Evolutionary conservation across 495 filamentous ascomycete species (phyloP).

Genomic region (Tuber indicum): DNA sequence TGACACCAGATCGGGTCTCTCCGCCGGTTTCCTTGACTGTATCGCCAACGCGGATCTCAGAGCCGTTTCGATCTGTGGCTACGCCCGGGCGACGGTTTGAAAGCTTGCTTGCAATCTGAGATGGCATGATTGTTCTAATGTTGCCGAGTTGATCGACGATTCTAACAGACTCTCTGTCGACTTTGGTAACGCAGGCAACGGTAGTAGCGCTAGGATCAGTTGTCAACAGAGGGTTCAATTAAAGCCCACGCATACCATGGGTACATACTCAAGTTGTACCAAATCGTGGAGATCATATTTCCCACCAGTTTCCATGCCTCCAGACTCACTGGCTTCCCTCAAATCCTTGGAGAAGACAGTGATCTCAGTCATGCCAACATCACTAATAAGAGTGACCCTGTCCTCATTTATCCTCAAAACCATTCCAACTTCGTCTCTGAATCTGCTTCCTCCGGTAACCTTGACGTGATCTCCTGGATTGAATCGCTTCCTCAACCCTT

Average conservation of each 20-base stretch:
- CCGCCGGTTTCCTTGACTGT: constrained; percentile 84
- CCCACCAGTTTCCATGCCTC: constrained; percentile 67
- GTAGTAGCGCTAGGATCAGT: constrained; percentile 57
- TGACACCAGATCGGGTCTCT: constrained; percentile 75
- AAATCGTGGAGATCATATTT: constrained; percentile 89
- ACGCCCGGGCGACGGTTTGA: constrained; percentile 71
- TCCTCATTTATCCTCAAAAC: constrained; percentile 88
- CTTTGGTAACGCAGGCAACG: constrained; percentile 87
- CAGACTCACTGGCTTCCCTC: constrained; percentile 82
- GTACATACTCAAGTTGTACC: constrained; percentile 77
- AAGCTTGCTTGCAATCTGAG: constrained; percentile 82
- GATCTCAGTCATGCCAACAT: constrained; percentile 84
- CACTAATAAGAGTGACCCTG: constrained; percentile 81
- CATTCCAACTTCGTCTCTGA: constrained; percentile 90
- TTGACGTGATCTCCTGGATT: constrained; percentile 94
- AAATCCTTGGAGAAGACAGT: constrained; percentile 98
- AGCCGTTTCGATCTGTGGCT: constrained; percentile 86
- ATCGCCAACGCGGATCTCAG: constrained; percentile 85
- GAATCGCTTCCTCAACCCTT: constrained; percentile 89
- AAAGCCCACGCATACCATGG: neutral
- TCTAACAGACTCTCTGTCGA: constrained; percentile 84
- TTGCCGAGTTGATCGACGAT: constrained; percentile 87
- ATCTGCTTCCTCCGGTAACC: constrained; percentile 91
- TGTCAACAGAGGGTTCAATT: constrained; percentile 42
- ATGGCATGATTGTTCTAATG: constrained; percentile 72